Percentiles rank a stretch among this genome's conserved stretches.
Conservation (phyloP, 2,329 filamentous ascomycete species). For the Magnaporthales sp. region DNA sequence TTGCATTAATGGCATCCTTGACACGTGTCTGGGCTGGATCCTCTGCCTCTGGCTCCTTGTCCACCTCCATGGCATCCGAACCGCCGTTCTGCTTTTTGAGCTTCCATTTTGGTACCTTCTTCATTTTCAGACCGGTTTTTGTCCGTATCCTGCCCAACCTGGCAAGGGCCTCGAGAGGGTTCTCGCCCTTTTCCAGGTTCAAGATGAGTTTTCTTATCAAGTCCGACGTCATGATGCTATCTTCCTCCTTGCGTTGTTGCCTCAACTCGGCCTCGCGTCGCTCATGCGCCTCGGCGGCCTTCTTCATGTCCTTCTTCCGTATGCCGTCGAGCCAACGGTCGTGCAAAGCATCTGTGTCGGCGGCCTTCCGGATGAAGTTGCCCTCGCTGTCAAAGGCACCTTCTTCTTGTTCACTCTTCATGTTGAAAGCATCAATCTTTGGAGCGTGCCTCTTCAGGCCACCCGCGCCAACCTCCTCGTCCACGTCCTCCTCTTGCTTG, state of each 20-base stretch:
- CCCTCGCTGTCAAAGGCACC: slow-evolving; percentile 85
- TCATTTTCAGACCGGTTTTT: slow-evolving; percentile 41
- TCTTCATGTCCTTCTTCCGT: slow-evolving; percentile 88
- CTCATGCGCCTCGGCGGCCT: slow-evolving; percentile 78
- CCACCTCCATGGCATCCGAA: slow-evolving; percentile 64
- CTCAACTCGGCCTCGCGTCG: slow-evolving; percentile 71
- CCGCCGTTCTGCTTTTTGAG: slow-evolving; percentile 50
- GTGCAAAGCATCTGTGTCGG: slow-evolving; percentile 81
- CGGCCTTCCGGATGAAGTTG: slow-evolving; percentile 85
- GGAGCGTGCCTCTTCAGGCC: slow-evolving; percentile 89
- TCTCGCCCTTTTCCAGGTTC: slow-evolving; percentile 71
- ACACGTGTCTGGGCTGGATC: slow-evolving; percentile 63
- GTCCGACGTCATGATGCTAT: slow-evolving; percentile 81
- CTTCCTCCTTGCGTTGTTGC: slow-evolving; percentile 63
- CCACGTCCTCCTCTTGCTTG: slow-evolving; percentile 65
- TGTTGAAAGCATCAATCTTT: slow-evolving; percentile 93
- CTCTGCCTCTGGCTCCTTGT: slow-evolving; percentile 54
- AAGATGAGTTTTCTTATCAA: slow-evolving; percentile 65
- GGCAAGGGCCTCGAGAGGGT: slow-evolving; percentile 77
- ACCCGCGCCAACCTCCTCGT: slow-evolving; percentile 84
- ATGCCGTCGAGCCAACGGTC: slow-evolving; percentile 89
- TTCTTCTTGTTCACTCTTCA: slow-evolving; percentile 82
- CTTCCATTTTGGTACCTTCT: slow-evolving; percentile 57
- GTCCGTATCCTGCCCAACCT: slow-evolving; percentile 63
- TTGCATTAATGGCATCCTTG: slow-evolving; percentile 65